phyloP scores from a whole-genome alignment of 1,139 yeast species.

The Williopsis jadinii region DNA sequence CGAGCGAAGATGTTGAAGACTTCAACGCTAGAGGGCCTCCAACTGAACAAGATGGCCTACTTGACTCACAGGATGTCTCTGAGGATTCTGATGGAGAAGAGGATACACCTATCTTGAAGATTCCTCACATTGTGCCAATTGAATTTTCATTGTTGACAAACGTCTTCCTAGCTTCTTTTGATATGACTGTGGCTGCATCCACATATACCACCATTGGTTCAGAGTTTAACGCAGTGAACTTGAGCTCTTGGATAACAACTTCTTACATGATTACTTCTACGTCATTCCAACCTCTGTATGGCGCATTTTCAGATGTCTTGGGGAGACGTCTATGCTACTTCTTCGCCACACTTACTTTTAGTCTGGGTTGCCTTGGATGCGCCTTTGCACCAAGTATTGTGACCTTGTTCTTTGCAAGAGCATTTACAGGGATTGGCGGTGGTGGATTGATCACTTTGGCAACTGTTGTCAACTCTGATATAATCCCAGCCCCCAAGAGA shows the following conservation, averaged over 20 bases:
- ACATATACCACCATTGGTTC: constrained; percentile 49
- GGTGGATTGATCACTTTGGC: constrained; percentile 50
- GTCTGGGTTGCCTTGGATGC: constrained; percentile 44
- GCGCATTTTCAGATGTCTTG: constrained; percentile 71
- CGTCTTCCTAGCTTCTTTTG: constrained; percentile 48
- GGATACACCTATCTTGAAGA: constrained; percentile 6
- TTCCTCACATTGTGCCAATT: constrained; percentile 9
- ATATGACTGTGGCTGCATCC: constrained; percentile 50
- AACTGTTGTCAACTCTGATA: constrained; percentile 45
- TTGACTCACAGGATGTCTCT: not conserved
- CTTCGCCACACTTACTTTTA: constrained; percentile 38
- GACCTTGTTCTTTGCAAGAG: constrained; percentile 48
- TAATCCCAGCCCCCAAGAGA: constrained; percentile 46
- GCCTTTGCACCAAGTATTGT: constrained; percentile 33
- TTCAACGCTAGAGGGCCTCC: not conserved
- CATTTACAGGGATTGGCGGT: constrained; percentile 52
- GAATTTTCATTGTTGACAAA: constrained; percentile 9
- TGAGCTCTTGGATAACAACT: constrained; percentile 54
- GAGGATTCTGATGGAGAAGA: constrained; percentile 1
- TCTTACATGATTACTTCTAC: constrained; percentile 50
- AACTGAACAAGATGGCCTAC: not conserved
- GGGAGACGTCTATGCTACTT: constrained; percentile 56
- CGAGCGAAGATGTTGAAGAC: not conserved
- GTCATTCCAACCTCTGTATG: constrained; percentile 67
- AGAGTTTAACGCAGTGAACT: constrained; percentile 42